These are phyloP conservation scores for Houttuynia cordata DNA, from an alignment of 164 flowering plant species.

Conservation along the genomic window DNA sequence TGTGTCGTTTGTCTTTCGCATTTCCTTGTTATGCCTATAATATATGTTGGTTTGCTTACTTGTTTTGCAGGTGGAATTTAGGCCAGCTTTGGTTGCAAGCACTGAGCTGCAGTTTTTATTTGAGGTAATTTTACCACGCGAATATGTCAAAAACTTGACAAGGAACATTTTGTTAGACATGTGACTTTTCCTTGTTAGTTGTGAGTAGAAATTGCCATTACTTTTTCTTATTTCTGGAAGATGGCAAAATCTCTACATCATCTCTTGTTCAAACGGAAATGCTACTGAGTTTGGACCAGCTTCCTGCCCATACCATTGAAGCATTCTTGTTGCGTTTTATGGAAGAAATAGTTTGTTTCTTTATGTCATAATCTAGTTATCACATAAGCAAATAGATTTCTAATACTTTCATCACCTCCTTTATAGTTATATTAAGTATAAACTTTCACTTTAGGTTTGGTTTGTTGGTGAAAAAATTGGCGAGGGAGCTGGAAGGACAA, in stretches of 20 bases:
- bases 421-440: no score
- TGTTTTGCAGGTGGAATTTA: conserved; percentile 66
- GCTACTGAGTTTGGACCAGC: no score
- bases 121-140: conserved; percentile 38
- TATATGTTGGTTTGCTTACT: background rate
- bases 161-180: background rate
- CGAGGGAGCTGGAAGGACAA: conserved; percentile 70
- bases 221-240: background rate
- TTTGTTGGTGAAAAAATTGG: conserved; percentile 81
- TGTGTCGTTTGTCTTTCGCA: background rate
- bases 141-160: background rate
- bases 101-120: conserved; percentile 61
- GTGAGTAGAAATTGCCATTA: background rate
- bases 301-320: background rate
- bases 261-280: background rate
- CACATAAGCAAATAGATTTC: no score
- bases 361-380: background rate
- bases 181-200: background rate
- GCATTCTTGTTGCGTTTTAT: background rate
- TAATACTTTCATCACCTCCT: no score
- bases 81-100: conserved; percentile 43
- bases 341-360: background rate
- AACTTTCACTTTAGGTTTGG: conserved; percentile 43
- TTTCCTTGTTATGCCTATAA: background rate
- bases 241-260: no score